Conservation (phyloP, 805 yeast genomes). For the Candida loeiensis region DNA sequence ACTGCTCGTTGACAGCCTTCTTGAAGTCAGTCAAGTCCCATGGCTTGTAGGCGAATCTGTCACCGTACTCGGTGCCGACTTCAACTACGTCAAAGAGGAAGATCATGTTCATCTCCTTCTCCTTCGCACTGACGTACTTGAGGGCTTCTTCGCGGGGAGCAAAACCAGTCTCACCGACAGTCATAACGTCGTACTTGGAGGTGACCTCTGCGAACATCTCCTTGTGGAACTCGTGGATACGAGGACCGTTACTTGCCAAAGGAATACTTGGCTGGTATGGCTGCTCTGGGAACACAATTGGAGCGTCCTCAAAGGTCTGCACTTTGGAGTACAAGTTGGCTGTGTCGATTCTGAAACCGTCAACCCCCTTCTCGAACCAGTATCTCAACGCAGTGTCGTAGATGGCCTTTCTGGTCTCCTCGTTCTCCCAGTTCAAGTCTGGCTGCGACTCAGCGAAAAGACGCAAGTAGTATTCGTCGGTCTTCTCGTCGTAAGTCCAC, state of each 20-base stretch:
- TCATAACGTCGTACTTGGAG: constrained; percentile 48
- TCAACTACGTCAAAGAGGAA: constrained; percentile 34
- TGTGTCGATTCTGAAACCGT: constrained; percentile 58
- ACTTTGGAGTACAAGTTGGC: constrained; percentile 52
- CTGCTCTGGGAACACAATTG: constrained; percentile 38
- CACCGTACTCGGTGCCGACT: constrained; percentile 35
- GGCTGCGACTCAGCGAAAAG: constrained; percentile 55
- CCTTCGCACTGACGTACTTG: constrained; percentile 40
- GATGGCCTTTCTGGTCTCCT: constrained; percentile 34
- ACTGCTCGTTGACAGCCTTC: constrained; percentile 18
- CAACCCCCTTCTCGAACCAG: constrained; percentile 56
- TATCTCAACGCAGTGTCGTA: constrained; percentile 47
- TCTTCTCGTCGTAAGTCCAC: constrained; percentile 53
- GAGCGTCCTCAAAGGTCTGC: constrained; percentile 46
- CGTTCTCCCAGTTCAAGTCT: constrained; percentile 61
- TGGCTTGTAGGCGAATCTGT: constrained; percentile 33
- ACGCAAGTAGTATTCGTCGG: constrained; percentile 53
- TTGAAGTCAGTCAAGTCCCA: constrained; percentile 40
- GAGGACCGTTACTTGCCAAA: constrained; percentile 44
- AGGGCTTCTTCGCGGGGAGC: constrained; percentile 40
- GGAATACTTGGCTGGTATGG: constrained; percentile 38
- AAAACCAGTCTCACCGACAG: constrained; percentile 55
- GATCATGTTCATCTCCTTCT: constrained; percentile 40
- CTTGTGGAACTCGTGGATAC: constrained; percentile 56
- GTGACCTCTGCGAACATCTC: constrained; percentile 45